Base-by-base conservation (phyloP, 73 alveolate species). In the Blepharisma japonicum region DNA sequence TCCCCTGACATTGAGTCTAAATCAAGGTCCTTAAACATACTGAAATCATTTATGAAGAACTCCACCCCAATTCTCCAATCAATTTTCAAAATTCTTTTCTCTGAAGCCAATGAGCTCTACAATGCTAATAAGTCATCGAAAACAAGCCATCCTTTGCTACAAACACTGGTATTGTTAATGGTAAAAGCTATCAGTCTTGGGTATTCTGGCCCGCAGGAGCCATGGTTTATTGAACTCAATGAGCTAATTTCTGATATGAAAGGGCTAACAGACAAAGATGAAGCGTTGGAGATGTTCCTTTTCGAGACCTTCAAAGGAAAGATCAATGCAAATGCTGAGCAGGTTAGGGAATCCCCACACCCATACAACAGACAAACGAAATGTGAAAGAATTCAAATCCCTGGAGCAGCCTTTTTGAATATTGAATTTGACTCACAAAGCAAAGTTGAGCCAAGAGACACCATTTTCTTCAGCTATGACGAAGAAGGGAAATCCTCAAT, bases 391-490 rank as follows among this genome's bases (percentile, higher is more conserved):
- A 70, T 70, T 18, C 11, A 11, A n/a, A n/a, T 70, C n/a, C 80
- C 56, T 1, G 18, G 14, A 1, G 74, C 74, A 14, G 14, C 80
- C 18, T 61, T 61, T n/a, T 14, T 70, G 14, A 25, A 25, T 4
- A 70, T 70, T 38, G 18, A 9, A 3, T 70, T 70, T 5, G 80
- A 70, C 32, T 11, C 11, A 1, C 21, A 70, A 9, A 70, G 68
- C 27, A 38, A 23, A 14, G 20, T 70, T 0, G 80, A 70, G 32
- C 25, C 18, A 7, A 18, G 68, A n/a, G 80, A 70, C 61, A 20
- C 11, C 32, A 39, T 70, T 70, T 20, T 70, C 27, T 70, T 70
- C 45, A 70, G 55, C 11, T 70, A 38, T 45, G 80, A 70, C 80
- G 25, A 25, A 70, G 80, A 23, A n/a, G 38, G 20, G 0, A 70